Evolutionary conservation across 176 grass and related monocot species (phyloP).

Genomic region (Lolium multiflorum): DNA sequence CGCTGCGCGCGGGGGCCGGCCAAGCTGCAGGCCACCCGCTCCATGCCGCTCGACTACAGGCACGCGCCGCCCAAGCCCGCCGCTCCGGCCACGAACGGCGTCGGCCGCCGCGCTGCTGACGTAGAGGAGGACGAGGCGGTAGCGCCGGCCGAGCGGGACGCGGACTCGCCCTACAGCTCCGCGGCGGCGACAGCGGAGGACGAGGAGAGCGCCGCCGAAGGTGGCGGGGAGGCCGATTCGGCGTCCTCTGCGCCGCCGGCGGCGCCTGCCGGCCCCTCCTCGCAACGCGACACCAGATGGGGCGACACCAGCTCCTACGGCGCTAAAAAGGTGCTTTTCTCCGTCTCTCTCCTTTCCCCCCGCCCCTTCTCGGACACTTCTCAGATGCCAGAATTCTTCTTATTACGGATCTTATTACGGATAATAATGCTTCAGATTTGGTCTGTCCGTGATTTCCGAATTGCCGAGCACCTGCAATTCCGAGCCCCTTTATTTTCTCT

Average conservation of each 20-base stretch:
- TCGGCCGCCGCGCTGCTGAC: no score
- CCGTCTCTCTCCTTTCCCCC: neutral
- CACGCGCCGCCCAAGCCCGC: no score
- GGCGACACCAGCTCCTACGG: conserved; percentile 77
- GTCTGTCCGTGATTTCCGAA: neutral
- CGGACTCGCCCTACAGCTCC: conserved; percentile 78
- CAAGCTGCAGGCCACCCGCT: no score
- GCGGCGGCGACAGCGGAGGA: conserved; percentile 50
- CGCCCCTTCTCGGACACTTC: conserved; percentile 8
- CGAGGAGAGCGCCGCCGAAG: no score
- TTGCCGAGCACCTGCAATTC: neutral
- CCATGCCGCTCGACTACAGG: no score
- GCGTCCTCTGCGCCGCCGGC: conserved; percentile 37
- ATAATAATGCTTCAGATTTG: conserved; percentile 9
- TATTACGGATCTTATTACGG: no score
- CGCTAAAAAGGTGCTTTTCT: conserved; percentile 70
- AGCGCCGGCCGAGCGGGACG: conserved; percentile 46
- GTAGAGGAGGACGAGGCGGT: conserved; percentile 41
- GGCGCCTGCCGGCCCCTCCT: conserved; percentile 46
- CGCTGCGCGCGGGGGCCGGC: conserved; percentile 53
- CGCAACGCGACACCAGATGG: conserved; percentile 62
- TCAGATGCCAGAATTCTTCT: conserved; percentile 5
- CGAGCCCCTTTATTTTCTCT: neutral
- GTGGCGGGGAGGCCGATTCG: conserved; percentile 45
- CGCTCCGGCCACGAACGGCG: no score